Evolutionary conservation across 805 yeast species (phyloP).

Genomic region (Tetrapisispora fleetii): DNA sequence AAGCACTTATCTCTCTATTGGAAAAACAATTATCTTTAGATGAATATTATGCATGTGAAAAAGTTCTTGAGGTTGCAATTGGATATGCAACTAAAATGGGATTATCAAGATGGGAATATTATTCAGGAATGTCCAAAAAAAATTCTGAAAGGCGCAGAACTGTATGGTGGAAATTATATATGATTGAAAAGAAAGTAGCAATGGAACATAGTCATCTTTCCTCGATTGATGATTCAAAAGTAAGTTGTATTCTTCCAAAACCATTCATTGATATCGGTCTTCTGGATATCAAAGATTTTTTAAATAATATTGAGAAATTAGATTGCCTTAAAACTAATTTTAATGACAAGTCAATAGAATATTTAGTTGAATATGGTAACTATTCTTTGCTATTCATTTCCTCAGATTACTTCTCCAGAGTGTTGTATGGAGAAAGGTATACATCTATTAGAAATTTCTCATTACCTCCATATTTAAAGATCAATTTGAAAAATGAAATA

Average conservation of each 20-base stretch:
- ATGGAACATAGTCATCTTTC: slow-evolving; percentile 16
- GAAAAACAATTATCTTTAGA: slow-evolving; percentile 20
- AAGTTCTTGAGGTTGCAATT: slow-evolving; percentile 16
- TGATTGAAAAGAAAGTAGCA: slow-evolving; percentile 14
- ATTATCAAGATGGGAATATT: slow-evolving; percentile 27
- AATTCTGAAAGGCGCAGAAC: slow-evolving; percentile 23
- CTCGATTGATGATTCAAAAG: slow-evolving; percentile 12
- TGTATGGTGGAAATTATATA: slow-evolving; percentile 25
- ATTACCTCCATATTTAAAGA: slow-evolving; percentile 12
- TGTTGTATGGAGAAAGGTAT: slow-evolving; percentile 19
- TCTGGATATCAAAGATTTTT: slow-evolving; percentile 14
- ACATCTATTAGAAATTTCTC: slow-evolving; percentile 22
- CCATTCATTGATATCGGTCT: slow-evolving; percentile 19
- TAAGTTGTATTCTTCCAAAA: slow-evolving; percentile 21
- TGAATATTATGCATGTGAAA: slow-evolving; percentile 16
- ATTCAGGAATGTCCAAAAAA: slow-evolving; percentile 25
- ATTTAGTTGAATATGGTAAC: slow-evolving; percentile 14
- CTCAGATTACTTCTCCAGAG: slow-evolving; percentile 14
- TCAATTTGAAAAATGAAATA: slow-evolving; percentile 13
- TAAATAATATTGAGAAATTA: slow-evolving; percentile 9
- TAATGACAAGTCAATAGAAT: slow-evolving; percentile 9
- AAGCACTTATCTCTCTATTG: slow-evolving; percentile 16
- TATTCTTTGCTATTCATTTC: slow-evolving; percentile 12
- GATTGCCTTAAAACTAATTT: background rate
- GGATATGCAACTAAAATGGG: slow-evolving; percentile 21